Conservation (phyloP, 805 yeast genomes). For the Cyberlindnera euphorbiae region DNA sequence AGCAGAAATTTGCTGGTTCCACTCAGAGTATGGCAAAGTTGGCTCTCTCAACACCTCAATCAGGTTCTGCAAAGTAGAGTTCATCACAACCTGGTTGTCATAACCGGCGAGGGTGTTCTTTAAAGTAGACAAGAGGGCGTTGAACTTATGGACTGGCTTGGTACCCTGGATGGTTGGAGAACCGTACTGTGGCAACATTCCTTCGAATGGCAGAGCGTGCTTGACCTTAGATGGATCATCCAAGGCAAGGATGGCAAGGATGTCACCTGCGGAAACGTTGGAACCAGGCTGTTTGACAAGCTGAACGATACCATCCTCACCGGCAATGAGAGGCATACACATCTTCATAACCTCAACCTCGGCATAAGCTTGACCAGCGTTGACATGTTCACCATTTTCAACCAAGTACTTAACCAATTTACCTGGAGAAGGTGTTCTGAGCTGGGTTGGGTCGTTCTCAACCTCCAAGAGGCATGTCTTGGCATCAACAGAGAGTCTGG, state of each 20-base stretch:
- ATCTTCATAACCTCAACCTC: slow-evolving; percentile 99
- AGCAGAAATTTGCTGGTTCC: slow-evolving; percentile 83
- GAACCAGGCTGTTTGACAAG: slow-evolving; percentile 97
- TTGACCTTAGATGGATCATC: slow-evolving; percentile 98
- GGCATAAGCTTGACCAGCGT: slow-evolving; percentile 90
- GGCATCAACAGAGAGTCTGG: slow-evolving; percentile 90
- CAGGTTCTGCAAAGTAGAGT: slow-evolving; percentile 68
- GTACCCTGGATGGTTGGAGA: slow-evolving; percentile 78
- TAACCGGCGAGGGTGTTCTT: slow-evolving; percentile 82
- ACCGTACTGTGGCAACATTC: slow-evolving; percentile 87
- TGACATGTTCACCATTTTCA: slow-evolving; percentile 91
- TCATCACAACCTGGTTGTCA: slow-evolving; percentile 94
- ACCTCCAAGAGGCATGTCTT: slow-evolving; percentile 91
- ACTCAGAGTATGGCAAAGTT: slow-evolving; percentile 87
- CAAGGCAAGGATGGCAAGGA: slow-evolving; percentile 86
- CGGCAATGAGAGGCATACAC: slow-evolving; percentile 96
- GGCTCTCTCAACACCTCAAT: slow-evolving; percentile 71
- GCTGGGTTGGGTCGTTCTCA: slow-evolving; percentile 97
- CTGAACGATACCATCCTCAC: slow-evolving; percentile 90
- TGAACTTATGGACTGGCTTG: slow-evolving; percentile 75
- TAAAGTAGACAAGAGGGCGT: slow-evolving; percentile 52
- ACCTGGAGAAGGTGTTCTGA: slow-evolving; percentile 99
- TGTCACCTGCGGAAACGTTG: slow-evolving; percentile 95
- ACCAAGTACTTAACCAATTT: slow-evolving; percentile 89
- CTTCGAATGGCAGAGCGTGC: slow-evolving; percentile 93